phyloP scores from a whole-genome alignment of 2,329 filamentous ascomycete genomes.

The Ceratocystis papillata region DNA sequence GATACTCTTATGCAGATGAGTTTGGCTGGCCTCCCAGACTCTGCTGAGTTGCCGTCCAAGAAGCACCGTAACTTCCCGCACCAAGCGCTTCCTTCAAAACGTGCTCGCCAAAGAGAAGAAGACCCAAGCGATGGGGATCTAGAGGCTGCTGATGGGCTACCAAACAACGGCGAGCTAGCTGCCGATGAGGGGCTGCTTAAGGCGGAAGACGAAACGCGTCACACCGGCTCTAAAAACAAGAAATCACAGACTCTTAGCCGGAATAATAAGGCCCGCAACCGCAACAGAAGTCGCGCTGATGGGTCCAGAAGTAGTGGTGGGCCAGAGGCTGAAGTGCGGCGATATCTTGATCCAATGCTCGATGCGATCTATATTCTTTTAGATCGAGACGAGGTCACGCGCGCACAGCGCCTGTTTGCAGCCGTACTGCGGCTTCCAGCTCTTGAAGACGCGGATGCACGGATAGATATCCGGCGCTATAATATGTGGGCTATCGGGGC shows the following conservation, averaged over 20 bases:
- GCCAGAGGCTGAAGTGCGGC: constrained; percentile 20
- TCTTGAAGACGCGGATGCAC: constrained; percentile 25
- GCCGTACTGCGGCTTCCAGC: constrained; percentile 19
- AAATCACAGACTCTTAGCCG: background rate
- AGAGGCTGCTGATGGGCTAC: background rate
- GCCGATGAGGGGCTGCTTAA: background rate
- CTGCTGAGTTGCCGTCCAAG: constrained; percentile 35
- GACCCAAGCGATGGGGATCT: background rate
- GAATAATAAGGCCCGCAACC: constrained; percentile 6
- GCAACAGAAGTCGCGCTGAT: constrained; percentile 2
- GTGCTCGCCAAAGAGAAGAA: background rate
- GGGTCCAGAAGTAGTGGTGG: background rate
- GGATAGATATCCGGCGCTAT: constrained; percentile 53
- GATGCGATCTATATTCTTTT: constrained; percentile 20
- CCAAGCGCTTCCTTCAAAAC: constrained; percentile 26
- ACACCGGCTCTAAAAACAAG: no score
- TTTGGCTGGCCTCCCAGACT: constrained; percentile 39
- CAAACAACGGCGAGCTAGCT: background rate
- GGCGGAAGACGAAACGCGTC: background rate
- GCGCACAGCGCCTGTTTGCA: constrained; percentile 20
- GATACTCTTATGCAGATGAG: constrained; percentile 39
- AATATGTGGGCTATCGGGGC: constrained; percentile 74
- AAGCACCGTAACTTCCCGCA: constrained; percentile 39
- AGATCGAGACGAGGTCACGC: constrained; percentile 17
- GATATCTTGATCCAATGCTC: constrained; percentile 19